Percentiles rank a stretch among this genome's conserved stretches.
Conservation (phyloP, 2,329 filamentous ascomycete species). For the Pyrenophora tritici-repentis region DNA sequence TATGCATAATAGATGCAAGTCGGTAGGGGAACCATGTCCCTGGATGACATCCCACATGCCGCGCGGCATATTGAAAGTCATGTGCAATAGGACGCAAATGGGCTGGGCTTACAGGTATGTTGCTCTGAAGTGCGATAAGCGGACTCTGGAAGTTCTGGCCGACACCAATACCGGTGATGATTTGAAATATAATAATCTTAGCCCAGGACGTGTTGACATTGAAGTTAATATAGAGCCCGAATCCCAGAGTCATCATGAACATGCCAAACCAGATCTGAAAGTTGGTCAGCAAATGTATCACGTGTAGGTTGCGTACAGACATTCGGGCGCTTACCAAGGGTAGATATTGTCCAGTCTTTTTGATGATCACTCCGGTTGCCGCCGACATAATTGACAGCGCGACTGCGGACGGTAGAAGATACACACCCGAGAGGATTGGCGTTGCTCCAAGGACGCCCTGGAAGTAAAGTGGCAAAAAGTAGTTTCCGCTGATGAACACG, state of each 20-base stretch:
- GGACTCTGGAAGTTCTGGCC: constrained; percentile 73
- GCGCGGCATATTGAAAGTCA: constrained; percentile 3
- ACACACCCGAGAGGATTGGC: constrained; percentile 74
- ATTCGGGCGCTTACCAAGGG: constrained; percentile 19
- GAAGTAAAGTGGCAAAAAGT: constrained; percentile 86
- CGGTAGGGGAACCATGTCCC: background rate
- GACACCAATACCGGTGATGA: constrained; percentile 51
- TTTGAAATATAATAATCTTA: constrained; percentile 49
- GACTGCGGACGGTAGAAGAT: constrained; percentile 72
- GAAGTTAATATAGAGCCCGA: constrained; percentile 47
- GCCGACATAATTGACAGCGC: constrained; percentile 68
- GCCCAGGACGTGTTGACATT: constrained; percentile 41
- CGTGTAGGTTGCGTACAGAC: too few relatives aligned
- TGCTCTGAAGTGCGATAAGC: constrained; percentile 69
- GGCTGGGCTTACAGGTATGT: constrained; percentile 53
- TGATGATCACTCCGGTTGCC: constrained; percentile 57
- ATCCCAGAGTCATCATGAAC: constrained; percentile 45
- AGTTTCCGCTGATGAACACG: constrained; percentile 76
- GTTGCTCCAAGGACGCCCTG: constrained; percentile 72
- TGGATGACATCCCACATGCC: constrained; percentile 4
- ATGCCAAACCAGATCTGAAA: constrained; percentile 43
- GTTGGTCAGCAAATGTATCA: too few relatives aligned
- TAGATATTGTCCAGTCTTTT: constrained; percentile 53
- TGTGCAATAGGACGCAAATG: background rate
- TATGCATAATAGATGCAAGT: background rate